Evolutionary conservation across 345 rosid genomes (phyloP).

Genomic region (Zanthoxylum bungeanum): DNA sequence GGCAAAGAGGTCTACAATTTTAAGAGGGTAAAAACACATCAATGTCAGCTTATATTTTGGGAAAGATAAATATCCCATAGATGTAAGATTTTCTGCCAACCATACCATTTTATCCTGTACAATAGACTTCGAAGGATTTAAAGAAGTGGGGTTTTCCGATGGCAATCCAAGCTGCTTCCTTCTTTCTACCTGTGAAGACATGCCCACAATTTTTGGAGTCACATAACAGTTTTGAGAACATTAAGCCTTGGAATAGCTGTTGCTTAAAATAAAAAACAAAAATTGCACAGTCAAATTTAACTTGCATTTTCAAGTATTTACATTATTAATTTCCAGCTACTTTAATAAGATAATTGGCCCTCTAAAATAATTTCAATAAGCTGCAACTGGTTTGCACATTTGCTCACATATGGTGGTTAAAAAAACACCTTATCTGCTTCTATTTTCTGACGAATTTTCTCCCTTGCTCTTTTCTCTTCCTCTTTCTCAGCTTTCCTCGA

Average conservation of each 20-base stretch:
- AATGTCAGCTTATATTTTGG: constrained; percentile 5
- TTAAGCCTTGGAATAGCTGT: not conserved
- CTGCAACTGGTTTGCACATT: no score
- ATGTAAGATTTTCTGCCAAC: not conserved
- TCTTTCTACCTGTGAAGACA: constrained; percentile 51
- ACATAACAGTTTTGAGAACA: not conserved
- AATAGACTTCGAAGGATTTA: constrained; percentile 17
- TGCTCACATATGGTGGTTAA: not conserved
- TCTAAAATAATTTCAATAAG: not conserved
- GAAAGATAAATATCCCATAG: not conserved
- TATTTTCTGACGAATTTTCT: constrained; percentile 55
- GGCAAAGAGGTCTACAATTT: constrained; percentile 33
- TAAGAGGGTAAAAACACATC: constrained; percentile 3
- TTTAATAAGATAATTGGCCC: not conserved
- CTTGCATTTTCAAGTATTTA: not conserved
- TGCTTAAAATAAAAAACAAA: not conserved
- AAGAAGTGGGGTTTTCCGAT: constrained; percentile 16
- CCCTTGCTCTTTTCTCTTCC: constrained; percentile 65
- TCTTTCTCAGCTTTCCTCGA: constrained; percentile 58
- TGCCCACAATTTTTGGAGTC: not conserved
- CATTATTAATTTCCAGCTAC: not conserved
- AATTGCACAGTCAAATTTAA: not conserved
- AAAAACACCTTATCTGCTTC: constrained; percentile 69
- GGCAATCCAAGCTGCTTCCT: constrained; percentile 46
- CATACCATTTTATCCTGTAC: constrained; percentile 31